Evolutionary conservation across 129 eudicot species (phyloP).

Genomic region (Artemisia tridentata): DNA sequence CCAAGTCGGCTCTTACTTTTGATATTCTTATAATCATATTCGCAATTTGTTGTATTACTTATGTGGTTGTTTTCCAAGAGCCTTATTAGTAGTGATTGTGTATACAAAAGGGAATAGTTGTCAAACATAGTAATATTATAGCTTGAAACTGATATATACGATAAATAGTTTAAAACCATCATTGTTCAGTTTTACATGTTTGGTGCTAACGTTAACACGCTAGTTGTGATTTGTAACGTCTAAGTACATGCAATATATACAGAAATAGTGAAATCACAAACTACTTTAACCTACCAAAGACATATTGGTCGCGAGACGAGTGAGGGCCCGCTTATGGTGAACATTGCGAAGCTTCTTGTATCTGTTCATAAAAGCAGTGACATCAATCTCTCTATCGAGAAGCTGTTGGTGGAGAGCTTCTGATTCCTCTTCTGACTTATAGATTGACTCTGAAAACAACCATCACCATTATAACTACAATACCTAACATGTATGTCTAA

Average conservation of each 20-base stretch:
- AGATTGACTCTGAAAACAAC: constrained; percentile 27
- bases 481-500: neutral
- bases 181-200: neutral
- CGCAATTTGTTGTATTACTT: constrained; percentile 56
- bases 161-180: neutral
- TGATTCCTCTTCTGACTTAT: constrained; percentile 34
- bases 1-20: constrained; percentile 83
- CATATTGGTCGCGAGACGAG: constrained; percentile 28
- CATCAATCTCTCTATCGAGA: constrained; percentile 36
- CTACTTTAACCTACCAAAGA: constrained; percentile 24
- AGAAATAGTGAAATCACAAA: constrained; percentile 11
- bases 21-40: constrained; percentile 55
- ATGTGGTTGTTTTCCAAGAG: constrained; percentile 61
- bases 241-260: constrained; percentile 24
- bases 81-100: constrained; percentile 46
- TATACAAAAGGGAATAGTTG: constrained; percentile 8
- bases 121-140: constrained; percentile 23
- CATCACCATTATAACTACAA: constrained; percentile 11
- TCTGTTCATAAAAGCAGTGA: constrained; percentile 23
- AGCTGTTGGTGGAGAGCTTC: constrained; percentile 36
- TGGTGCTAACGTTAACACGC: constrained; percentile 14
- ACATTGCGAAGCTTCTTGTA: constrained; percentile 33
- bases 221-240: neutral
- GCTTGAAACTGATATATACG: constrained; percentile 25
- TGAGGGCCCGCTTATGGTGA: constrained; percentile 34